Percentiles rank a stretch among this genome's conserved stretches.
Conservation (phyloP, 768 basidiomycete species). For the Leucogyrophana mollusca region DNA sequence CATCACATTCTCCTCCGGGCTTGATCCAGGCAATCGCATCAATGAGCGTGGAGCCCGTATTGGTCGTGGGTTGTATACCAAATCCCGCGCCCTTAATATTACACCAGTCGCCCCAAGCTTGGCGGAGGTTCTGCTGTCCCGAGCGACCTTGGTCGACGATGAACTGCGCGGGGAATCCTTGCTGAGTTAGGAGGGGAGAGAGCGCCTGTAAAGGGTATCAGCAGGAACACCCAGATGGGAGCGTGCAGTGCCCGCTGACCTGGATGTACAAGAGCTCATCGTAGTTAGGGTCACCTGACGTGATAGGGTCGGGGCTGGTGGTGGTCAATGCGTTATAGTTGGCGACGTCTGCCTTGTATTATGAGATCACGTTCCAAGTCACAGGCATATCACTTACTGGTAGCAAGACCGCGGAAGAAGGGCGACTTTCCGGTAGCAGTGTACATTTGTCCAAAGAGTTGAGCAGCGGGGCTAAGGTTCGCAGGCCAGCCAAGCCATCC, state of each 20-base stretch:
- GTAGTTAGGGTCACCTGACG: conserved; percentile 57
- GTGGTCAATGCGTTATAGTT: conserved; percentile 41
- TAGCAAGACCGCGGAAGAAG: conserved; percentile 63
- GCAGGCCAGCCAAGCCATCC: conserved; percentile 72
- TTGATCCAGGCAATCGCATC: conserved; percentile 68
- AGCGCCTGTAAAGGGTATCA: conserved; percentile 37
- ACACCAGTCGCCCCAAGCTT: conserved; percentile 64
- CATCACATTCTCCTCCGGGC: conserved; percentile 67
- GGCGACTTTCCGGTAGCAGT: conserved; percentile 50
- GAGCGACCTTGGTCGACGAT: conserved; percentile 69
- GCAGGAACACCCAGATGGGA: neutral
- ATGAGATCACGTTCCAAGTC: neutral
- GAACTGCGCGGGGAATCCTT: conserved; percentile 58
- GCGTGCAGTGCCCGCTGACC: conserved; percentile 22
- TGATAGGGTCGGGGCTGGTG: conserved; percentile 56
- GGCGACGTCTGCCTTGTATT: conserved; percentile 19
- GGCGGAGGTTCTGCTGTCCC: conserved; percentile 60
- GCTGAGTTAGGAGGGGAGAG: conserved; percentile 39
- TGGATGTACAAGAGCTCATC: conserved; percentile 62
- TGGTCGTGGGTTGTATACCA: conserved; percentile 55
- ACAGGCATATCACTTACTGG: conserved; percentile 26
- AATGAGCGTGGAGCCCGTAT: conserved; percentile 52
- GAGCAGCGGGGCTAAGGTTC: conserved; percentile 57
- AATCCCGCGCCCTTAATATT: conserved; percentile 66
- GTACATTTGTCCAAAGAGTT: conserved; percentile 51